These are phyloP conservation scores for Vaccinium macrocarpon DNA, from an alignment of 148 eudicot species.

Conservation along the genomic window DNA sequence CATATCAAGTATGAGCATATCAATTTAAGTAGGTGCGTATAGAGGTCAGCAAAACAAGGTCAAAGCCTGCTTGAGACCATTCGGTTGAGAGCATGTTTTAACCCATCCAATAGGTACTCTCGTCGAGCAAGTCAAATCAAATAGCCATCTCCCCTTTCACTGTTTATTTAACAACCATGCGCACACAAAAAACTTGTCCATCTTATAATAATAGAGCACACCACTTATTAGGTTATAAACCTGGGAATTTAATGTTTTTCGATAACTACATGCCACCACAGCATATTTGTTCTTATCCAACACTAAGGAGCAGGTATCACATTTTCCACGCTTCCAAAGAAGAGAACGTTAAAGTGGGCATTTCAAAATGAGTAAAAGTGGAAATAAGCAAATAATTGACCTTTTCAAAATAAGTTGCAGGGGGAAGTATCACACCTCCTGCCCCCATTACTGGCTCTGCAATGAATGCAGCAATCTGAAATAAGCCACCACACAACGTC, in stretches of 20 bases:
- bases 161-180: not conserved
- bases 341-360: not conserved
- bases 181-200: not conserved
- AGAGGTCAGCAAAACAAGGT: not conserved
- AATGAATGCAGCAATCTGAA: conserved; percentile 97
- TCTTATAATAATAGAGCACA: no score
- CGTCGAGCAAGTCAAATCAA: not conserved
- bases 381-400: conserved; percentile 30
- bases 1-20: not conserved
- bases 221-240: not conserved
- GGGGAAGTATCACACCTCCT: conserved; percentile 96
- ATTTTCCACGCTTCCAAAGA: not conserved
- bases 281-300: not conserved
- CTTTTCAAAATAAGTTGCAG: conserved; percentile 93
- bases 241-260: not conserved
- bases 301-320: not conserved
- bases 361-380: not conserved
- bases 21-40: not conserved
- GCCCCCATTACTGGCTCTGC: conserved; percentile 99
- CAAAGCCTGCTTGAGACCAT: not conserved
- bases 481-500: conserved; percentile 16
- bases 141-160: not conserved
- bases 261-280: not conserved
- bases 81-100: not conserved
- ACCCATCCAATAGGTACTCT: not conserved